Evolutionary conservation across 768 basidiomycete genomes (phyloP).

Genomic region (Phylloporus sp.): DNA sequence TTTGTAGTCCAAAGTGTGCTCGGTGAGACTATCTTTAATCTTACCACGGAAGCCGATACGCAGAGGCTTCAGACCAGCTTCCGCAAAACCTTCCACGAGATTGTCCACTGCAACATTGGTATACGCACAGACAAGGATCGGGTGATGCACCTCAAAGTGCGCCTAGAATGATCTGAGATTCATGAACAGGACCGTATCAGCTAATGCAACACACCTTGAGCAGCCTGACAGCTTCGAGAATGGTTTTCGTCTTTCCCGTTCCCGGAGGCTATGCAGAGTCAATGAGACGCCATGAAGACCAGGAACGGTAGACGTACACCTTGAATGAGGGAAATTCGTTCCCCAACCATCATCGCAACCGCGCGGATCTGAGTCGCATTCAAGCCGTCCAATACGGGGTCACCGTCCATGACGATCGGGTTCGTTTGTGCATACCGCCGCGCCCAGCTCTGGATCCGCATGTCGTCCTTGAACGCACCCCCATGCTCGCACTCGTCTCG

Average conservation of each 20-base stretch:
- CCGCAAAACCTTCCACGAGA: constrained; percentile 69
- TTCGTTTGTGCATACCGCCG: constrained; percentile 54
- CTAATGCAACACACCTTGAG: constrained; percentile 52
- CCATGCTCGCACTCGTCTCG: constrained; percentile 21
- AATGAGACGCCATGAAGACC: neutral
- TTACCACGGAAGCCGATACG: constrained; percentile 68
- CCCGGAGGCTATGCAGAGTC: constrained; percentile 65
- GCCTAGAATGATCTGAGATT: constrained; percentile 35
- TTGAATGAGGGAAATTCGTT: constrained; percentile 77
- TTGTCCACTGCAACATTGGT: constrained; percentile 94
- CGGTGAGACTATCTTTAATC: constrained; percentile 51
- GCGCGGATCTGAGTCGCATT: constrained; percentile 80
- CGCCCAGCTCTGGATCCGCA: constrained; percentile 81
- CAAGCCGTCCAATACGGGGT: constrained; percentile 61
- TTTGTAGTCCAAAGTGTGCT: constrained; percentile 62
- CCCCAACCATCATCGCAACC: constrained; percentile 82
- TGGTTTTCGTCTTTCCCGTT: constrained; percentile 91
- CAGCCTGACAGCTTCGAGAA: constrained; percentile 77
- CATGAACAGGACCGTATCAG: neutral
- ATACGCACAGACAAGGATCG: constrained; percentile 88
- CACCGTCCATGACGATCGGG: constrained; percentile 71
- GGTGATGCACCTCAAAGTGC: constrained; percentile 79
- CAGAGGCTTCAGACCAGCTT: constrained; percentile 62
- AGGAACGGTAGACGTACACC: constrained; percentile 51
- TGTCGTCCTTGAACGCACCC: constrained; percentile 66